phyloP scores from a whole-genome alignment of 257 asterid species.

The Echium plantagineum region DNA sequence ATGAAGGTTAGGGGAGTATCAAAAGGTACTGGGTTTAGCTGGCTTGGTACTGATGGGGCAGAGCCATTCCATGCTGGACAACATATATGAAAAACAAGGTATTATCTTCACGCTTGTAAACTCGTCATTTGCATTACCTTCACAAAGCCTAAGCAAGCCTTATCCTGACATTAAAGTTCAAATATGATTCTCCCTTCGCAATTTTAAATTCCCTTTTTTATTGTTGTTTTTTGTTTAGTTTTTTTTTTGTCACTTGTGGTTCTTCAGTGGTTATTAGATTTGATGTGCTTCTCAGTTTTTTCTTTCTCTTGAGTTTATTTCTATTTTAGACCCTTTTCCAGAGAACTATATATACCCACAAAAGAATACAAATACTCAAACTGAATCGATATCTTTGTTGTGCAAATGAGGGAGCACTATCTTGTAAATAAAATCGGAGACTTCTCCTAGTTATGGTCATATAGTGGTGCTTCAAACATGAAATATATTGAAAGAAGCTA shows the following conservation, averaged over 20 bases:
- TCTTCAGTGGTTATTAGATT: background rate
- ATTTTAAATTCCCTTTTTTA: too few species aligned
- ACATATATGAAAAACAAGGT: conserved; percentile 7
- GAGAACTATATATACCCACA: background rate
- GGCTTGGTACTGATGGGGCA: conserved; percentile 55
- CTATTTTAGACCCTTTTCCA: too few species aligned
- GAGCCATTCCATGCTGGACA: conserved; percentile 63
- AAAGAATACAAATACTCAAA: too few species aligned
- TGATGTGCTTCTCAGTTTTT: too few species aligned
- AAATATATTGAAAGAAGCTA: background rate
- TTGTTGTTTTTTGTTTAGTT: too few species aligned
- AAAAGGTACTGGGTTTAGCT: conserved; percentile 83
- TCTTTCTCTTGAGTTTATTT: too few species aligned
- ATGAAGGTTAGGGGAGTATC: conserved; percentile 73
- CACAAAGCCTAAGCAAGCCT: too few species aligned
- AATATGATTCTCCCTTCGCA: background rate
- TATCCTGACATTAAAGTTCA: background rate
- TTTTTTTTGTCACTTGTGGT: too few species aligned
- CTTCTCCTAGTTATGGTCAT: background rate
- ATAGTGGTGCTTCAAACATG: background rate
- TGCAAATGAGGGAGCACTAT: background rate
- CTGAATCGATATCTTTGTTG: too few species aligned
- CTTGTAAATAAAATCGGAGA: background rate
- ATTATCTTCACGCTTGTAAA: background rate
- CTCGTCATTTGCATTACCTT: background rate